Evolutionary conservation across 78 protist species (phyloP).

Genomic region (Planoprotostelium fungivorum): DNA sequence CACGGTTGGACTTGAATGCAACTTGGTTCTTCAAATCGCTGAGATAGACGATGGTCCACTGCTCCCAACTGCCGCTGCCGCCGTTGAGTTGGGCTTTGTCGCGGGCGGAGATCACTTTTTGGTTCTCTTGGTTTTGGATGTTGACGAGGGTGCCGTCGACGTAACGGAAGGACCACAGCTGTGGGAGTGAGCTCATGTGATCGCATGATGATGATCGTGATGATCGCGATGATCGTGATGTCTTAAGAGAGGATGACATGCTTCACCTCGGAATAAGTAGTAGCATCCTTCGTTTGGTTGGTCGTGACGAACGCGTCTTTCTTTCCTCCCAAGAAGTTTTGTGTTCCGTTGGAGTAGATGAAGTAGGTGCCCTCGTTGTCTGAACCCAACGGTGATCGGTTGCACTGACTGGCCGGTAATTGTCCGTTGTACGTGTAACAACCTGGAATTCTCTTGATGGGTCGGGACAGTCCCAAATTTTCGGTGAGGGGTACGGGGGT

Average conservation of each 20-base stretch:
- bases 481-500: background rate
- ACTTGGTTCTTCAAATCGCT: background rate
- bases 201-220: too few relatives aligned
- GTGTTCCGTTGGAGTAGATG: background rate
- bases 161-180: background rate
- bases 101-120: background rate
- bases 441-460: background rate
- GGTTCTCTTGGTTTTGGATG: background rate
- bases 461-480: background rate
- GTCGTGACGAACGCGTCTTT: background rate
- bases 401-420: background rate
- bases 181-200: too few relatives aligned
- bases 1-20: background rate
- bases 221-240: too few relatives aligned
- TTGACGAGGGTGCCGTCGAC: background rate
- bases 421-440: background rate
- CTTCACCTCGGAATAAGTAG: background rate
- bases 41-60: background rate
- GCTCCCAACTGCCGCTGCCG: background rate
- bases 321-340: background rate
- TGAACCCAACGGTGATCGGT: background rate
- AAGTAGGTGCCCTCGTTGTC: background rate
- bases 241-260: background rate
- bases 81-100: background rate
- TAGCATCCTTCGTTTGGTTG: background rate